phyloP scores from a whole-genome alignment of 2,329 filamentous ascomycete genomes.

The Ophiostoma piceae region DNA sequence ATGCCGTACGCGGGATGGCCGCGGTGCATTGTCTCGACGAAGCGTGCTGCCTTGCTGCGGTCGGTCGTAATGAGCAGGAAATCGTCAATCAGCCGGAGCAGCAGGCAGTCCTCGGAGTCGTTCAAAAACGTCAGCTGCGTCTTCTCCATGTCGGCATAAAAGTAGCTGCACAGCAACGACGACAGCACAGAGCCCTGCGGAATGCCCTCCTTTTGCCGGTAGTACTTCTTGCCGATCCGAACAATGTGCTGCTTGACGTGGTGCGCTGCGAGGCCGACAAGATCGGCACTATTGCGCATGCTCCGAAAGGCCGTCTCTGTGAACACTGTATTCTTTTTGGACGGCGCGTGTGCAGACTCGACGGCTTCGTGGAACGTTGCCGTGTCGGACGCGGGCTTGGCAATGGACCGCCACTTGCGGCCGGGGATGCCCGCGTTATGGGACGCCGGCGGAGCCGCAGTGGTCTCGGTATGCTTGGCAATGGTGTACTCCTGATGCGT shows the following conservation, averaged over 20 bases:
- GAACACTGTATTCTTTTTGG: conserved; percentile 66
- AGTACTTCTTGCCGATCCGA: conserved; percentile 81
- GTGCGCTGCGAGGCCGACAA: conserved; percentile 66
- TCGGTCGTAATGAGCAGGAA: conserved; percentile 82
- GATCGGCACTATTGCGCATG: conserved; percentile 49
- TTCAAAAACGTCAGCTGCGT: conserved; percentile 64
- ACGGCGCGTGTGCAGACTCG: conserved; percentile 38
- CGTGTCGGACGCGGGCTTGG: conserved; percentile 41
- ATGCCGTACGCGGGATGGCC: conserved; percentile 79
- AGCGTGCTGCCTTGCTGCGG: conserved; percentile 59
- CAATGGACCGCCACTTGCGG: conserved; percentile 49
- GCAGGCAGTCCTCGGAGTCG: conserved; percentile 48
- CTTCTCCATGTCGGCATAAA: conserved; percentile 82
- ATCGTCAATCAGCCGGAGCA: conserved; percentile 84
- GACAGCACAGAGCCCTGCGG: conserved; percentile 90
- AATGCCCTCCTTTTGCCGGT: conserved; percentile 81
- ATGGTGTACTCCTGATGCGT: conserved; percentile 61
- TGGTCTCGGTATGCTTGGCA: conserved; percentile 67
- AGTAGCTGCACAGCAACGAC: conserved; percentile 85
- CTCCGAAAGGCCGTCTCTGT: conserved; percentile 62
- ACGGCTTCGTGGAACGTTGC: conserved; percentile 44
- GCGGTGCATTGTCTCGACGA: conserved; percentile 73
- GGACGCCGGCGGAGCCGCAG: neutral
- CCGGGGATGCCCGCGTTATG: conserved; percentile 36
- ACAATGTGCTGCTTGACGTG: conserved; percentile 84